Evolutionary conservation across 352 stramenopile genomes (phyloP), one percentile per base, ranked within the genome.

Genomic region (Blastocystis sp.): DNA sequence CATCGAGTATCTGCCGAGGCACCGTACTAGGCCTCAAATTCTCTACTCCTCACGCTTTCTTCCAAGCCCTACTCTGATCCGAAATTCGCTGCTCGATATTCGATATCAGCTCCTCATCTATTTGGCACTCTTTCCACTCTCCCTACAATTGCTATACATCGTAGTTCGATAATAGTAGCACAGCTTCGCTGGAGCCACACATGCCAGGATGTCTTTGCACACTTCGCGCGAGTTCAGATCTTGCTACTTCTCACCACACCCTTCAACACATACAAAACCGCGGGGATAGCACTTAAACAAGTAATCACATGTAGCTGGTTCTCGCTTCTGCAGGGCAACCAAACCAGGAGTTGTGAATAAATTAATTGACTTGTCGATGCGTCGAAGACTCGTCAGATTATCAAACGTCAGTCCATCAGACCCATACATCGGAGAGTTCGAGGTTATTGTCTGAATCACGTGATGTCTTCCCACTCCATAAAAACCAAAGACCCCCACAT

Each of bases 311-410:
- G 16, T 7, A 24, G 34, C 53, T 2, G 2, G 5, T 18, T 85
- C 73, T 9, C 73, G 16, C 50, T 39, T 18, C 34, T 50, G 13
- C 54, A 85, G 73, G 6, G 41, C 45, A 13, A 85, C 73, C 26
- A 66, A 30, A 20, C 73, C 73, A 11, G 73, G 73, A n/a, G 20
- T 16, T 24, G 45, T 45, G 56, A 85, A 85, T 45, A 85, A 43
- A 18, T 85, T 24, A 55, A 85, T 85, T 8, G 59, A 43, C 30
- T 66, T 20, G 47, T 85, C 73, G 30, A 85, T 66, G 54, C 73
- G 73, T 24, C 73, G 73, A 11, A 85, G 56, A 34, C 54, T 9
- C 30, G 24, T 56, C 30, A 41, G 24, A 26, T 45, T 55, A 3
- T 26, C 73, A 24, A 24, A 47, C 20, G 30, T 85, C 47, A 43